Percentiles rank a stretch among this genome's conserved stretches.
Conservation (phyloP, 225 moss, liverwort and hornwort species). For the Marchantia polymorpha region DNA sequence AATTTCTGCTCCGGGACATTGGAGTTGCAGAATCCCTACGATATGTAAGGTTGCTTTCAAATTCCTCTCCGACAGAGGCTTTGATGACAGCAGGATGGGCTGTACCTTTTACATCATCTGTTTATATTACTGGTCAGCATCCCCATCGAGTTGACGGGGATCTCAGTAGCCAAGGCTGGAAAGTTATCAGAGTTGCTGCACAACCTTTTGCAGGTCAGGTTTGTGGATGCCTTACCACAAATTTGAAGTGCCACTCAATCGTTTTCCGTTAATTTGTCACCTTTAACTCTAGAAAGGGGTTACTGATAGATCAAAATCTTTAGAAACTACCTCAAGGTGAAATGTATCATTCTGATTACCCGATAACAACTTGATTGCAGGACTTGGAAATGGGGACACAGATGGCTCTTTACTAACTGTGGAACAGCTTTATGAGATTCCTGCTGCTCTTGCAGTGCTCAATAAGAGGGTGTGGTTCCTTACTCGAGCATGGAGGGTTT, state of each 20-base stretch:
- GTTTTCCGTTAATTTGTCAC: neutral
- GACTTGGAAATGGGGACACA: neutral
- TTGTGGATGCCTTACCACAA: neutral
- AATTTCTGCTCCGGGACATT: constrained; percentile 28
- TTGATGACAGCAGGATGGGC: constrained; percentile 25
- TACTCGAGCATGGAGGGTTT: neutral
- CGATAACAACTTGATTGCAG: neutral
- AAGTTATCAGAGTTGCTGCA: constrained; percentile 14
- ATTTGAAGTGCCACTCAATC: neutral
- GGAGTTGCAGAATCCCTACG: constrained; percentile 26
- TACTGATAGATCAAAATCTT: too few species aligned
- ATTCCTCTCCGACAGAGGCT: constrained; percentile 17
- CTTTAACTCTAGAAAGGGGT: too few species aligned
- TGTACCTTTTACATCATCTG: constrained; percentile 23
- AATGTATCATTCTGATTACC: too few species aligned
- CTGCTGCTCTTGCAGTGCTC: constrained; percentile 52
- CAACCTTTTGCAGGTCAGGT: neutral
- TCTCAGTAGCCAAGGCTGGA: constrained; percentile 30
- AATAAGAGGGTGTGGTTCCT: constrained; percentile 52
- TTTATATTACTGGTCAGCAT: constrained; percentile 27
- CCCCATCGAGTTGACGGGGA: constrained; percentile 12
- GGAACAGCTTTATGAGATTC: constrained; percentile 61
- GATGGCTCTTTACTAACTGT: constrained; percentile 25
- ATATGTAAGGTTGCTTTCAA: constrained; percentile 6
- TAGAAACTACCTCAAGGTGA: too few species aligned